Evolutionary conservation across 768 basidiomycete genomes (phyloP), one percentile per base, ranked within the genome.

Genomic region (Amanita rubescens): DNA sequence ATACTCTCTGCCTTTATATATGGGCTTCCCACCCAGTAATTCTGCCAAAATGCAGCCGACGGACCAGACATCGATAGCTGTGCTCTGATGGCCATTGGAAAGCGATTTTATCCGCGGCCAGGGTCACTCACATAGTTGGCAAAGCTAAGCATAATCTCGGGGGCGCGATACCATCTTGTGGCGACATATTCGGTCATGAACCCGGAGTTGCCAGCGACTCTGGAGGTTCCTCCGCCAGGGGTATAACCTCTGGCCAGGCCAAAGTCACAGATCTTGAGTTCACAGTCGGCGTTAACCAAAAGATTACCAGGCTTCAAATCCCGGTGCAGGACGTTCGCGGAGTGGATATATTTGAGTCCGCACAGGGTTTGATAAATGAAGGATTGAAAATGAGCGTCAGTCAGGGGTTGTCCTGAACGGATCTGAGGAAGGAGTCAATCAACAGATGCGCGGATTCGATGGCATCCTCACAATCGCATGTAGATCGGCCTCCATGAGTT

Each of bases 171-270:
- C 95, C 95, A 98, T 53, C 95, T 79, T 7, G 95, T 99, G n/a
- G 95, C 95, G 30, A 98, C 89, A 67, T 95, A 98, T 71, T 98
- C 96, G 0, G 96, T 98, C 95, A 98, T 97, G 72, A 98, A 97
- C 0, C 95, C 95, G 63, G 87, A 87, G 62, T 89, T 88, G 34
- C 85, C 84, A 19, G 86, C 82, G 0, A 84, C 77, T 58, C 77
- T 82, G 49, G 81, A 85, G 33, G 79, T 81, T 32, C 87, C 86
- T 43, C 85, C 80, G 17, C 87, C 89, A 3, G 91, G 91, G 19
- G 87, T 91, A 69, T 94, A 95, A 2, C 94, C 94, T 65, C 94
- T 76, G 3, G 96, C 95, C 35, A 99, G 81, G 42, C 96, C 96
- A 67, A 99, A 99, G 70, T 99, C 95, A 65, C 96, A 99, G 60